phyloP scores from a whole-genome alignment of 2,329 filamentous ascomycete species.

The Zymoseptoria passerinii region DNA sequence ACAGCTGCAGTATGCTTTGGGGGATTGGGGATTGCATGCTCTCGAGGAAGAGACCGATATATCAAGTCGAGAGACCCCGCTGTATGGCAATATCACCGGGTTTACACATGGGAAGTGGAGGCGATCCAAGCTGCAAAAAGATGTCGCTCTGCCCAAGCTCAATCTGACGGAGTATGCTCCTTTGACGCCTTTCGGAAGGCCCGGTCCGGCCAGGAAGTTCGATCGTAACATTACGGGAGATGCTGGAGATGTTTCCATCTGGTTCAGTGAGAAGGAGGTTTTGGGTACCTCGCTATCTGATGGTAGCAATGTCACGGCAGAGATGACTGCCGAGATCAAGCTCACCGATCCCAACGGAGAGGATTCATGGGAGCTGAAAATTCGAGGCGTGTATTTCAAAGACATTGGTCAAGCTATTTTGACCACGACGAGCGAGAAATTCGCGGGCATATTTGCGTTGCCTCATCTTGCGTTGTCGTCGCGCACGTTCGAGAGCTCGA shows the following conservation, averaged over 20 bases:
- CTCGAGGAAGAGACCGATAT: constrained; percentile 33
- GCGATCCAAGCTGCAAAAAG: constrained; percentile 45
- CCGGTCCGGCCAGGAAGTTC: constrained; percentile 46
- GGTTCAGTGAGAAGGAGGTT: constrained; percentile 50
- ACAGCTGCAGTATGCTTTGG: constrained; percentile 39
- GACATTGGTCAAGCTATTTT: constrained; percentile 70
- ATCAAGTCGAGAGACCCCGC: constrained; percentile 37
- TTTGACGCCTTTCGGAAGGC: constrained; percentile 56
- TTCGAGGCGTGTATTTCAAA: constrained; percentile 82
- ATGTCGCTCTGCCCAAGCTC: constrained; percentile 38
- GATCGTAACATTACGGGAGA: constrained; percentile 71
- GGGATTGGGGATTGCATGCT: constrained; percentile 25
- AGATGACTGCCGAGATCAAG: constrained; percentile 57
- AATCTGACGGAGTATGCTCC: constrained; percentile 51
- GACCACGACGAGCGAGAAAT: constrained; percentile 84
- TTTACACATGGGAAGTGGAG: constrained; percentile 70
- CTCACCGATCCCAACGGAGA: constrained; percentile 65
- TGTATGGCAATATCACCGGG: constrained; percentile 75
- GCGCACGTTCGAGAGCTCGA: constrained; percentile 40
- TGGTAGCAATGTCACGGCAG: constrained; percentile 52
- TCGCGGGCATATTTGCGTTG: constrained; percentile 80
- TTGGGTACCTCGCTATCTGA: constrained; percentile 24
- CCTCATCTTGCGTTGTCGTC: constrained; percentile 67
- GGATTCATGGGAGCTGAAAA: constrained; percentile 67
- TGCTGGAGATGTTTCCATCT: constrained; percentile 60